Evolutionary conservation across 208 protist genomes (phyloP), one percentile per base, ranked within the genome.

Genomic region (Leishmania major): DNA sequence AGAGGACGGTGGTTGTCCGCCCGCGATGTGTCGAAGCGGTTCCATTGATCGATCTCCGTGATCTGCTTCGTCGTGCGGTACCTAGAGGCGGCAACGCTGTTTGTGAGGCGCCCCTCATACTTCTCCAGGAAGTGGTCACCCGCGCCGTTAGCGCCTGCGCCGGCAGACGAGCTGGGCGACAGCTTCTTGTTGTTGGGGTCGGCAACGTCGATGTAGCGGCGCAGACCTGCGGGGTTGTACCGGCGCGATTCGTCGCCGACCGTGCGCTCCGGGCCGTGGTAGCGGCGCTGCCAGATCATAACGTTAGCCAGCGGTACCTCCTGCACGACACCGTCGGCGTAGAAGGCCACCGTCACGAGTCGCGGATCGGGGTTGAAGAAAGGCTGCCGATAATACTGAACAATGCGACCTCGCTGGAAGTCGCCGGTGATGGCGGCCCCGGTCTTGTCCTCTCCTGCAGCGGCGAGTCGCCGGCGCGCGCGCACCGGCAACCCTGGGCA

Each of bases 311-410:
- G 79, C 55, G 91, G 92, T 66, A 97, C 90, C 49, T 90, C 81
- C 81, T 91, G 86, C 71, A 94, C 84, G 0, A 70, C 70, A 28
- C 90, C 91, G 81, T 97, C 91, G 35, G 82, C 79, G 66, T 84
- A 84, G 83, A 97, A 96, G 5, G 79, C 81, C 55, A 97, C 87
- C 13, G 92, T 91, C 35, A 96, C 95, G 28, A 91, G 83, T 51
- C 95, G 92, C 35, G 93, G 92, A 28, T 96, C 91, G 1, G 95
- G 95, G 84, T 97, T 97, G 81, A 96, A 96, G 82, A 96, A 96
- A 35, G 93, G 93, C 78, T 97, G 93, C 19, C 85, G 67, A 31
- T 81, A 55, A 79, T 97, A 97, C 64, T 85, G 60, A 13, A 94
- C 90, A 69, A 97, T 93, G 40, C 85, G 62, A 28, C 86, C 95